These are phyloP conservation scores for Grifola frondosa DNA, from an alignment of 1,284 basidiomycete genomes.

Conservation along the genomic window DNA sequence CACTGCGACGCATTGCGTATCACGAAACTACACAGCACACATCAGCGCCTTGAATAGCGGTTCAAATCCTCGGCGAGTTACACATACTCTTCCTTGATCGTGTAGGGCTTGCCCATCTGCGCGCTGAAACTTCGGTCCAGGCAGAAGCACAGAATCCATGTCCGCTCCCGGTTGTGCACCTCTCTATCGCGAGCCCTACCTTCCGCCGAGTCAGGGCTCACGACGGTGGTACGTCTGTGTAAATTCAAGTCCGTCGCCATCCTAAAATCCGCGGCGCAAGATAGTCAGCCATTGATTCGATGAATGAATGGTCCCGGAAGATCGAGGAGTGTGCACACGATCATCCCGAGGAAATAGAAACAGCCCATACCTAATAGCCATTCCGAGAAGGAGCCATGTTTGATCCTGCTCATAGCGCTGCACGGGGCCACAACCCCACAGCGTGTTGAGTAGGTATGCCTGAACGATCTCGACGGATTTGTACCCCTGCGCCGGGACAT, in stretches of 20 bases:
- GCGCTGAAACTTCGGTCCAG: conserved; percentile 90
- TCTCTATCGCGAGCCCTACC: conserved; percentile 74
- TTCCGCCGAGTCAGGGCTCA: conserved; percentile 72
- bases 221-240: conserved; percentile 81
- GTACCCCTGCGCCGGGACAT: conserved; percentile 81
- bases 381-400: conserved; percentile 89
- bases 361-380: conserved; percentile 70
- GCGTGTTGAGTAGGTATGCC: conserved; percentile 79
- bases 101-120: conserved; percentile 90
- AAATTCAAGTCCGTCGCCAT: conserved; percentile 97
- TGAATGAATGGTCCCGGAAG: too few species aligned
- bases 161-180: conserved; percentile 91
- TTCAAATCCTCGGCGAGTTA: conserved; percentile 20
- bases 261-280: too few species aligned
- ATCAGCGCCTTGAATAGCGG: conserved; percentile 12
- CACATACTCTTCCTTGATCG: conserved; percentile 82
- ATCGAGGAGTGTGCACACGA: background rate
- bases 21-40: conserved; percentile 60
- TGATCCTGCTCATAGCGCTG: conserved; percentile 96
- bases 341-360: conserved; percentile 4
- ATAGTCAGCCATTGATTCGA: too few species aligned
- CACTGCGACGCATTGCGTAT: conserved; percentile 82
- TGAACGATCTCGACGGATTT: conserved; percentile 96
- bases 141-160: conserved; percentile 91
- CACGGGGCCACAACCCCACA: conserved; percentile 90